phyloP scores from a whole-genome alignment of 75 land plant genomes.

The Gnetum montanum region DNA sequence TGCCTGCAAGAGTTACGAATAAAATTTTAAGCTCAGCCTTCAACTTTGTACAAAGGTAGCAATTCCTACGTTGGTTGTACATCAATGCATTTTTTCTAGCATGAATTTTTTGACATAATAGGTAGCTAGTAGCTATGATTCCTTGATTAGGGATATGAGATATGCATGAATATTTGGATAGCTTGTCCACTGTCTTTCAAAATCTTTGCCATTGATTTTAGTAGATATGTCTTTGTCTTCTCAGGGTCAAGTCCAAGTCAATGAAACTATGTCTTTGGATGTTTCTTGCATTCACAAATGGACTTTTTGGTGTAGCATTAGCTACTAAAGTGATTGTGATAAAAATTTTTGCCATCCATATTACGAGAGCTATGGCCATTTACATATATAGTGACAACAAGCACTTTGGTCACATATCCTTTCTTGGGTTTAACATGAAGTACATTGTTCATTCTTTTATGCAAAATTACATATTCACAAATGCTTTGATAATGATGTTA shows the following conservation, averaged over 20 bases:
- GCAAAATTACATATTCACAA: background rate
- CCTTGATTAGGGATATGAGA: too few relatives aligned
- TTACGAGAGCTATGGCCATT: conserved; percentile 42
- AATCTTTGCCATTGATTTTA: too few relatives aligned
- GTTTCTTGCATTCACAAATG: conserved; percentile 64
- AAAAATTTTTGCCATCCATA: conserved; percentile 30
- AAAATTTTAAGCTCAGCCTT: too few relatives aligned
- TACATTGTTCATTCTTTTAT: conserved; percentile 2
- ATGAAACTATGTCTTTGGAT: conserved; percentile 53
- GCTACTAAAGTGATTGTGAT: conserved; percentile 76
- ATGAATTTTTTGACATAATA: too few relatives aligned
- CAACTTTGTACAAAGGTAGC: too few relatives aligned
- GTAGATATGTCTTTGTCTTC: background rate
- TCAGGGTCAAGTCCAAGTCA: conserved; percentile 15
- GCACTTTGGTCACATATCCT: background rate
- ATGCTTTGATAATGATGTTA: background rate
- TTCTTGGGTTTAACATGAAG: conserved; percentile 14
- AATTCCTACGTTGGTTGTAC: too few relatives aligned
- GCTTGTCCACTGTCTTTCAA: too few relatives aligned
- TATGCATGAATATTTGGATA: too few relatives aligned
- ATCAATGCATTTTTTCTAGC: too few relatives aligned
- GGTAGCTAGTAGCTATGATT: too few relatives aligned
- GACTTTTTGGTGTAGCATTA: conserved; percentile 81
- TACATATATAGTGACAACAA: conserved; percentile 18
- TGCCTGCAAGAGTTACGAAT: too few relatives aligned